Conservation (phyloP, 164 flowering plant species). For the Sedum album region DNA sequence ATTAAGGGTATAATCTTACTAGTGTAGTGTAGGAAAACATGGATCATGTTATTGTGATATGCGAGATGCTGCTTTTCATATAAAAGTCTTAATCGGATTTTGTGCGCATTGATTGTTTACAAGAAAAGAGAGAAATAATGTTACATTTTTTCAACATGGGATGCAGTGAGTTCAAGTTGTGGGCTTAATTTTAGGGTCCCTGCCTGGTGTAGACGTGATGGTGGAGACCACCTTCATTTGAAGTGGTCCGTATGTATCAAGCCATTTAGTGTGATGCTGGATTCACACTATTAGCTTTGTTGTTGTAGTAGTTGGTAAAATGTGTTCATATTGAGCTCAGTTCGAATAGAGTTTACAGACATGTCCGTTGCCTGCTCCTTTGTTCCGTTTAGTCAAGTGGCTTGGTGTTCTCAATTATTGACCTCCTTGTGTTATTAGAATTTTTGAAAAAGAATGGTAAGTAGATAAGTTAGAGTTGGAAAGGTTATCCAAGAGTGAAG, state of each 20-base stretch:
- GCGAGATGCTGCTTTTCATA: neutral
- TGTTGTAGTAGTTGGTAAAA: neutral
- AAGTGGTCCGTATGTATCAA: neutral
- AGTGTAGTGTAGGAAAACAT: slow-evolving; percentile 1
- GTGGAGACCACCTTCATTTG: neutral
- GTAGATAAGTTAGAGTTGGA: neutral
- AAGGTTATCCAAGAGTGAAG: slow-evolving; percentile 2
- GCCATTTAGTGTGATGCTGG: neutral
- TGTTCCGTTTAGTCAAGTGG: neutral
- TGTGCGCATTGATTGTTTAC: neutral
- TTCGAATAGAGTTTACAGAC: neutral
- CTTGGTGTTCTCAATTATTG: neutral
- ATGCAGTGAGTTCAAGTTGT: neutral
- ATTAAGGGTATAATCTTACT: neutral
- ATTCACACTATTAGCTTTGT: neutral
- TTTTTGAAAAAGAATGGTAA: neutral
- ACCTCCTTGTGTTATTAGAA: neutral
- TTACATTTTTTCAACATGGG: neutral
- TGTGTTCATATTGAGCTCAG: neutral
- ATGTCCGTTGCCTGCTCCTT: neutral
- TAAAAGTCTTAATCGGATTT: neutral
- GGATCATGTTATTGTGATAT: neutral
- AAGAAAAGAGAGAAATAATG: neutral
- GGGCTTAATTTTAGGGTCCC: neutral
- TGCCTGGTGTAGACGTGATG: neutral